Evolutionary conservation across 805 yeast genomes (phyloP).

Genomic region (Hanseniaspora osmophila): DNA sequence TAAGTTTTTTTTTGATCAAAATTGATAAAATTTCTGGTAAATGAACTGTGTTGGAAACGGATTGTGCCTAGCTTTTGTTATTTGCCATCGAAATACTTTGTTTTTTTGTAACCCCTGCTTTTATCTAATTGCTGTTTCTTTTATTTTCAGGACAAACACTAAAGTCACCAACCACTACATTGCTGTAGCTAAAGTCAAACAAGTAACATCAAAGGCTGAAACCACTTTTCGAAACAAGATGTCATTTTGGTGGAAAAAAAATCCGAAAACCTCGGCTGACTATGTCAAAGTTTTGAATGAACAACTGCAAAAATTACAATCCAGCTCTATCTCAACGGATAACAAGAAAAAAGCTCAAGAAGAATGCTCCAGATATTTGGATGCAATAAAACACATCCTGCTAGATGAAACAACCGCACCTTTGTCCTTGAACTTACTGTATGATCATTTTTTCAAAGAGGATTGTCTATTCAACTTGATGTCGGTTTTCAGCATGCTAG

Average conservation of each 20-base stretch:
- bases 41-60: no score
- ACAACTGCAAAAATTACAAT: constrained; percentile 48
- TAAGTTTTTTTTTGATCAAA: background rate
- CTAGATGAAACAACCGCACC: constrained; percentile 44
- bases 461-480: constrained; percentile 56
- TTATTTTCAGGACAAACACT: no score
- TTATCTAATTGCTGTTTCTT: no score
- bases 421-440: constrained; percentile 4
- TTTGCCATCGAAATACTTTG: no score
- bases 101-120: no score
- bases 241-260: constrained; percentile 85
- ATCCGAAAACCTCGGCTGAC: constrained; percentile 81
- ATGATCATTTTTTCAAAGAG: constrained; percentile 20
- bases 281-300: constrained; percentile 65
- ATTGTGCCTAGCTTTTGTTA: no score
- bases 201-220: background rate
- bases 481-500: constrained; percentile 47
- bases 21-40: no score
- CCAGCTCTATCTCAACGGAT: constrained; percentile 16
- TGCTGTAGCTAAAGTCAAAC: no score
- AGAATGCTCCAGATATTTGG: constrained; percentile 51
- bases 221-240: constrained; percentile 23
- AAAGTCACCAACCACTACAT: no score
- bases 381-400: constrained; percentile 50
- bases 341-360: constrained; percentile 43